Evolutionary conservation across 495 filamentous ascomycete genomes (phyloP), one percentile per base, ranked within the genome.

Genomic region (Lasiosphaeris hirsuta): DNA sequence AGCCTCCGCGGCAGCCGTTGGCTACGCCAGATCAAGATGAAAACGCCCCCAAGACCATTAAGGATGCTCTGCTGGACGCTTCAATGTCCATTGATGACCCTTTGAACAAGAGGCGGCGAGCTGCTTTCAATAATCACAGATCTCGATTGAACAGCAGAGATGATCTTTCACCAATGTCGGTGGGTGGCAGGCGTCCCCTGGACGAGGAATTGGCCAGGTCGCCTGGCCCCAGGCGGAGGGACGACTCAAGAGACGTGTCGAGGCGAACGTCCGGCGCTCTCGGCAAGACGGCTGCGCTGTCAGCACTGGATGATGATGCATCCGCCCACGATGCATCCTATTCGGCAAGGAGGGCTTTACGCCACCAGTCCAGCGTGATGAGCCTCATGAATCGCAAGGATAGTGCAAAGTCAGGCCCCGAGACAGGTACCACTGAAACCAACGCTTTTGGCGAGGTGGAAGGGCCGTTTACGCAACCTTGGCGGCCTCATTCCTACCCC

Each of bases 61-160:
- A 88, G 18, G 92, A 97, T 70, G 93, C 94, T 7, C 75, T 99
- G 6, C 77, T 95, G 8, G 95, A 99, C 72, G 94, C 95, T 13
- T 95, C 92, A 2, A 91, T 89, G 67, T 90, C 89, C 1, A 90
- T 94, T 59, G 88, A 96, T 64, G 84, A 86, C 58, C 75, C 83
- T 1, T 62, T 84, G 4, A 73, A 73, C n/a, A 76, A 79, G 60
- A 79, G 82, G 66, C 75, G 85, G 61, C 76, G 80, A 64, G 78
- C 79, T 49, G 73, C 81, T 50, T 58, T 78, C 61, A 79, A 78
- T 70, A 78, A 61, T 68, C 78, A 75, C 72, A 83, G 65, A 66
- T 75, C 72, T 38, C 69, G 75, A 17, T 53, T 81, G 7, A 72
- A 69, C 33, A 75, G 71, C 51, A 69, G 61, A 10, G 72, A 73